Base-by-base conservation (phyloP, 73 alveolate species). In the Durusdinium trenchii region DNA sequence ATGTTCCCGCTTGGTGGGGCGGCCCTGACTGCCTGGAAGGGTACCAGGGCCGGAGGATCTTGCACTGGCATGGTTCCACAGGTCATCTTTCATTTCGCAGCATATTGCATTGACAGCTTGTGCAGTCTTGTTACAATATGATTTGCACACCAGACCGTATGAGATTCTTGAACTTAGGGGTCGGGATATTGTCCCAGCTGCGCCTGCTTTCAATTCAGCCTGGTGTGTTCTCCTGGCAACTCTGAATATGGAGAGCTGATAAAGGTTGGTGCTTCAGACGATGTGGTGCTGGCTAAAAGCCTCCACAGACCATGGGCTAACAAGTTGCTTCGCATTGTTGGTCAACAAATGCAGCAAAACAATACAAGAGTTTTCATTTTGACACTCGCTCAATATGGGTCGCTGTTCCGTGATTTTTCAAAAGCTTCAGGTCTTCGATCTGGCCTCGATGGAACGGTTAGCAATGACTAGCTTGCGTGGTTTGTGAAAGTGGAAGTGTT, bases 201-300 rank as follows among this genome's bases (percentile, higher is more conserved):
- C 43, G 57, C 42, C 87, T 26, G 35, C 42, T 6, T 26, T 76
- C 12, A 0, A 26, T 26, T 16, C 87, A 6, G 42, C 12, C 42
- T 76, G 87, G 87, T 54, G 87, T 40, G 87, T 76, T 16, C 42
- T 76, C 18, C 43, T 76, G 87, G 87, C 35, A 76, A 76, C 38
- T 7, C 20, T 2, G 87, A 76, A 7, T 76, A 42, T 43, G n/a
- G 16, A 3, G 43, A n/a, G 36, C 60, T 60, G 4, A 76, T 60
- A 35, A 76, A 76, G 26, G 26, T 32, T 32, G 87, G 87, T 35
- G 38, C 87, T 45, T 40, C 6, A 42, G 87, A 76, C 43, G 87
- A 76, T 76, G 87, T 76, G 23, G 87, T 76, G 61, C 87, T 76
- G 12, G 87, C 87, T 4, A 60, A 76, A 14, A n/a, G 54, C 61